Base-by-base conservation (phyloP, 345 rosid species). In the Eutrema japonicum region DNA sequence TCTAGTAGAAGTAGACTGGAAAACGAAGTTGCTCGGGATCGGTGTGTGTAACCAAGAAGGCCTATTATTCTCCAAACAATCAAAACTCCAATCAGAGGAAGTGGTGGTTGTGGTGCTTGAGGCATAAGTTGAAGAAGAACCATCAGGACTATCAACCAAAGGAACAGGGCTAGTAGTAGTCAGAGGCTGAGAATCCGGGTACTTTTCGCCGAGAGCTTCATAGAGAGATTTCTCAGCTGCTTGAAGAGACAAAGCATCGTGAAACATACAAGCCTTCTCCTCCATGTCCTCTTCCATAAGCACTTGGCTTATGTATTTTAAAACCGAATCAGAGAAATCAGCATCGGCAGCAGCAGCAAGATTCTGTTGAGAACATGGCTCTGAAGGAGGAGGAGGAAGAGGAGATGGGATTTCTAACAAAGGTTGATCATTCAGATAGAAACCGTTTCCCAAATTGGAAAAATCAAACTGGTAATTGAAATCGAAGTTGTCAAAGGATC, bases 281-380 rank as follows among this genome's bases (percentile, higher is more conserved):
- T 81, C 89, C 76, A 81, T 81, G 78, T 85, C 85, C 55, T 92
- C 96, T 71, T 92, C 91, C 92, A 89, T 84, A 41, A 92, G 92
- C 16, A 89, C 87, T 79, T 83, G 87, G 36, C 80, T 88, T 52
- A 85, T 85, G 85, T 89, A 89, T 12, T 74, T 76, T 48, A 92
- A 70, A 73, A 86, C 85, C 8, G 82, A 77, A 52, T 86, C 86
- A 2, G 89, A 81, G 65, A 85, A 85, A 13, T 89, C 89, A 49
- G 67, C 36, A 56, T 79, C 89, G 48, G 67, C 33, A 48, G 77
- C 68, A n/a, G 70, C 52, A 68, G 70, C 64, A 64, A 75, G 79
- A 57, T 74, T 10, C 66, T 68, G 32, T 43, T 78, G 60, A 4
- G 80, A 76, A 59, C 11, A 80, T 1, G 76, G 67, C 22, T 80